Evolutionary conservation across 768 basidiomycete genomes (phyloP).

Genomic region (Polyporus arcularius): DNA sequence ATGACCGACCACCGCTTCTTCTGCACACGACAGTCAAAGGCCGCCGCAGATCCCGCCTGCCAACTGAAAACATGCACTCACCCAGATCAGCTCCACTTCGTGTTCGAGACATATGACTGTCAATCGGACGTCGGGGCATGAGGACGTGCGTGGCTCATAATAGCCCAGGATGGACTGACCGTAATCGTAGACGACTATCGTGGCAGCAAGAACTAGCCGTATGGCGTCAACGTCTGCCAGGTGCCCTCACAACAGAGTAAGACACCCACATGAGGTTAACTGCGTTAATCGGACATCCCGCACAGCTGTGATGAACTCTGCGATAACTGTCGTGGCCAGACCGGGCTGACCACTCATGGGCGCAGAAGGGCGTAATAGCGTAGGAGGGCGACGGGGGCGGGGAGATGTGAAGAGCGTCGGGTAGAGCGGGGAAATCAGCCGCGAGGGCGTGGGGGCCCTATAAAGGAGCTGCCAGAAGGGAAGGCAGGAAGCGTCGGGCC

Average conservation of each 20-base stretch:
- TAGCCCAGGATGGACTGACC: conserved; percentile 8
- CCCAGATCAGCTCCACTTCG: conserved; percentile 27
- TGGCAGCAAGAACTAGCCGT: conserved; percentile 17
- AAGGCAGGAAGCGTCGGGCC: neutral
- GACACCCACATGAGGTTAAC: conserved; percentile 12
- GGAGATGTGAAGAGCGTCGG: neutral
- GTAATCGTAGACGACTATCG: conserved; percentile 27
- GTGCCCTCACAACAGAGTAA: neutral
- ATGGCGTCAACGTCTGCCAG: neutral
- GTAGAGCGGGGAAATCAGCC: neutral
- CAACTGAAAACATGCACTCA: conserved; percentile 3
- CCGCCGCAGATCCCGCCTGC: neutral
- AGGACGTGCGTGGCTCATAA: neutral
- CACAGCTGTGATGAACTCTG: conserved; percentile 5
- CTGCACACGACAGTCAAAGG: conserved; percentile 6
- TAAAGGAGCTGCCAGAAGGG: neutral
- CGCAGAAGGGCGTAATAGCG: neutral
- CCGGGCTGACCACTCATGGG: neutral
- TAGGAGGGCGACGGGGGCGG: neutral
- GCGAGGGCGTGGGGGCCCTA: neutral
- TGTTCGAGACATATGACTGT: conserved; percentile 24
- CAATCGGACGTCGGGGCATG: neutral
- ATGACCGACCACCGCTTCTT: conserved; percentile 32
- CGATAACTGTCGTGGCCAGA: neutral
- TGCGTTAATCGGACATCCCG: conserved; percentile 13